Evolutionary conservation across 192 early-diverging fungal species (phyloP).

Genomic region (Paraglomus brasilianum): DNA sequence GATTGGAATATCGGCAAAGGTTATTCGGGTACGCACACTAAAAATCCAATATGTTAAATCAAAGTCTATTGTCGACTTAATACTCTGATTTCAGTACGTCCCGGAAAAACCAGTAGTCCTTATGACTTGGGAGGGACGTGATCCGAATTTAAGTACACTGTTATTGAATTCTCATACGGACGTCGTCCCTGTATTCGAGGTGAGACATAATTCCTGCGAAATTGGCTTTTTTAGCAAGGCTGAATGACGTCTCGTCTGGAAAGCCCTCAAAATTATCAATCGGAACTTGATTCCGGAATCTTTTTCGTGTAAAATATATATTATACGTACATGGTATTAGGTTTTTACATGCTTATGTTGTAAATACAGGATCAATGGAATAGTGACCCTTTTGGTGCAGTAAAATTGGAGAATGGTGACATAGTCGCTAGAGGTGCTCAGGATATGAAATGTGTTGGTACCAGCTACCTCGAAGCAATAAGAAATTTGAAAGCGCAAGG

Average conservation of each 20-base stretch:
- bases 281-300: too few species aligned
- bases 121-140: slow-evolving; percentile 63
- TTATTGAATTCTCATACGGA: slow-evolving; percentile 88
- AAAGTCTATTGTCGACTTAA: neutral
- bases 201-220: too few species aligned
- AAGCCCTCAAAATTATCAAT: too few species aligned
- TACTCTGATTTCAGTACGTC: slow-evolving; percentile 43
- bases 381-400: slow-evolving; percentile 73
- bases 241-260: too few species aligned
- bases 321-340: neutral
- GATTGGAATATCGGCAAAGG: slow-evolving; percentile 57
- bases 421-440: slow-evolving; percentile 85
- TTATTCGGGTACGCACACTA: slow-evolving; percentile 37
- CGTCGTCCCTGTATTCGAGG: slow-evolving; percentile 82
- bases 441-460: slow-evolving; percentile 91
- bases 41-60: too few species aligned
- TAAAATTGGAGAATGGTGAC: slow-evolving; percentile 57
- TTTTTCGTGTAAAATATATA: neutral
- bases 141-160: slow-evolving; percentile 57
- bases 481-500: slow-evolving; percentile 57
- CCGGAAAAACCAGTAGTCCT: slow-evolving; percentile 72
- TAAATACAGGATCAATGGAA: slow-evolving; percentile 61
- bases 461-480: slow-evolving; percentile 80
- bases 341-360: neutral
- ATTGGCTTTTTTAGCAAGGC: too few species aligned